Conservation (phyloP, 1,284 basidiomycete genomes). For the Heterobasidion irregulare region DNA sequence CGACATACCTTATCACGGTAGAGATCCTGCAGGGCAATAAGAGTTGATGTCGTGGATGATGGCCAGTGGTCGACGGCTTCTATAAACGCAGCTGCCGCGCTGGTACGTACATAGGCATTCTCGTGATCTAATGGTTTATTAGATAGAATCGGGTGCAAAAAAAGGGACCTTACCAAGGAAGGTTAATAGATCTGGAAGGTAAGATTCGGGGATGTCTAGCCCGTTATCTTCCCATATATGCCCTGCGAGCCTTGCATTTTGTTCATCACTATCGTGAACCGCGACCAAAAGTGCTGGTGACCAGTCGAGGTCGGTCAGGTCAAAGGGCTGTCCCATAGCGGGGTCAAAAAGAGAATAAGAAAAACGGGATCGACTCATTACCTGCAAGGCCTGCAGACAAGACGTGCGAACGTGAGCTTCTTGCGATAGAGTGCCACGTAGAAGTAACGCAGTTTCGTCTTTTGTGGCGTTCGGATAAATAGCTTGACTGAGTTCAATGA, state of each 20-base stretch:
- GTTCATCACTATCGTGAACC: constrained; percentile 88
- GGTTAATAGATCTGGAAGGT: constrained; percentile 52
- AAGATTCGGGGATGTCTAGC: constrained; percentile 78
- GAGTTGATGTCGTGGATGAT: constrained; percentile 40
- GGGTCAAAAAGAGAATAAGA: not conserved
- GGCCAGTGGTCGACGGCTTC: constrained; percentile 76
- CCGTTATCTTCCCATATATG: constrained; percentile 97
- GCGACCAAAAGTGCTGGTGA: constrained; percentile 86
- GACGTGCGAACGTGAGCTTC: constrained; percentile 88
- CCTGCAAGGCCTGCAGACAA: constrained; percentile 88
- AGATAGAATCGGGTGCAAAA: not conserved
- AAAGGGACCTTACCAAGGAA: constrained; percentile 57
- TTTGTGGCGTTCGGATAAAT: constrained; percentile 60
- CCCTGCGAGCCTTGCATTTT: constrained; percentile 78
- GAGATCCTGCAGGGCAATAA: constrained; percentile 54
- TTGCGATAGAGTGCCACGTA: constrained; percentile 75
- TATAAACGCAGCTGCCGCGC: constrained; percentile 69
- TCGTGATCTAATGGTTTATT: constrained; percentile 52
- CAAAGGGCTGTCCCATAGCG: constrained; percentile 61
- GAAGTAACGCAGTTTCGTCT: constrained; percentile 60
- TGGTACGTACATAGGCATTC: constrained; percentile 74
- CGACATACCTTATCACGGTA: constrained; percentile 73
- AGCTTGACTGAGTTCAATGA: constrained; percentile 81
- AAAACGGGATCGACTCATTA: constrained; percentile 20
- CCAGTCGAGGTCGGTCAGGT: constrained; percentile 93